Percentiles rank a stretch among this genome's conserved stretches.
Conservation (phyloP, 2,329 filamentous ascomycete species). For the Nemania diffusa region DNA sequence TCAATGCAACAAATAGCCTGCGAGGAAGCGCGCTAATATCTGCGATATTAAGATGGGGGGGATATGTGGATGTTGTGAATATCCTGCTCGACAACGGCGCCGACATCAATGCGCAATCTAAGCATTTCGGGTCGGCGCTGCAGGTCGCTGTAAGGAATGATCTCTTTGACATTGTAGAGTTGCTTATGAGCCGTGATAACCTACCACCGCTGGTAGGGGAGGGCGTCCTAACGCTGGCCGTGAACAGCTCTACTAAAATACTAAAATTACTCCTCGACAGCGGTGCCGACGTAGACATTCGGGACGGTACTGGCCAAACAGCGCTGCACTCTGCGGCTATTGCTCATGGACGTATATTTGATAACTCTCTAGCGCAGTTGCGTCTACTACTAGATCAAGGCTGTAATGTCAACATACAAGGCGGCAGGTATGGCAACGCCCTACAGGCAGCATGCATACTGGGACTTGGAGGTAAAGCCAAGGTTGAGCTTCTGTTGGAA, state of each 20-base stretch:
- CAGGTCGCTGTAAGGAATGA: not conserved
- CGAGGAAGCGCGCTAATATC: not conserved
- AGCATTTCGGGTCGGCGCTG: not conserved
- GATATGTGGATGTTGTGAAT: not conserved
- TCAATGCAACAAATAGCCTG: not conserved
- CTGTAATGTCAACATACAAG: constrained; percentile 4
- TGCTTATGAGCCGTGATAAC: constrained; percentile 1
- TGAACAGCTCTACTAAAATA: not conserved
- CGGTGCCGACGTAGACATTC: constrained; percentile 5
- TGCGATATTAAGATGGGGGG: not conserved
- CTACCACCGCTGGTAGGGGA: not conserved
- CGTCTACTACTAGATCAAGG: constrained; percentile 3
- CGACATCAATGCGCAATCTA: not conserved
- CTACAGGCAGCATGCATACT: no score
- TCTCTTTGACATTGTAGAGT: not conserved
- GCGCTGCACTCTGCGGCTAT: not conserved
- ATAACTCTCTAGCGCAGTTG: not conserved
- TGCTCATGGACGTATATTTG: no score
- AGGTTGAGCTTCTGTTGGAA: no score
- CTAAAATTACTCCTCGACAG: not conserved
- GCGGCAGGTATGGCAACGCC: not conserved
- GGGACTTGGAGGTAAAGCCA: no score
- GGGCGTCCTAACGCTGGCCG: not conserved
- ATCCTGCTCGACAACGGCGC: constrained; percentile 5
- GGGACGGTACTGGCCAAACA: not conserved